Percentiles rank a stretch among this genome's conserved stretches.
These are phyloP conservation scores for Excoecaria agallocha DNA, from an alignment of 345 rosid genomes.

Conservation along the genomic window DNA sequence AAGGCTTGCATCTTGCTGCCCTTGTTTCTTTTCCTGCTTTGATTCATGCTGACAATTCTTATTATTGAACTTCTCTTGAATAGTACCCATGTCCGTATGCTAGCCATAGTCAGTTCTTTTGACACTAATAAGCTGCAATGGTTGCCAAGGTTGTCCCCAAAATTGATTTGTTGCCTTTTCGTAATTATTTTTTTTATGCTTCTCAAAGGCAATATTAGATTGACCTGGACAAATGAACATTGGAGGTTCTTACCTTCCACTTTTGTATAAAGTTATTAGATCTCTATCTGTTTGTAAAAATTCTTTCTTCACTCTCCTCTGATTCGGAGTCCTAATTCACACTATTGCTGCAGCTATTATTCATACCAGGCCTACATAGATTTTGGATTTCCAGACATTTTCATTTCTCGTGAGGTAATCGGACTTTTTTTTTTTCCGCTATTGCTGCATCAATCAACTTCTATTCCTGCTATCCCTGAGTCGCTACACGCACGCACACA, in stretches of 20 bases:
- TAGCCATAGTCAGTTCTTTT: not conserved
- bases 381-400: conserved; percentile 80
- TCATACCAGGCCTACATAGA: conserved; percentile 77
- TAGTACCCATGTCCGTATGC: not conserved
- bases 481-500: too few species aligned
- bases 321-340: conserved; percentile 22
- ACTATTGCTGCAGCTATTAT: conserved; percentile 63
- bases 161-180: not conserved
- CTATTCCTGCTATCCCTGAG: too few species aligned
- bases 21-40: not conserved
- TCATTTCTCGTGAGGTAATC: conserved; percentile 94
- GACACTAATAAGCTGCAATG: not conserved
- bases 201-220: not conserved
- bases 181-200: not conserved
- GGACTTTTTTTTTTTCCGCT: not conserved
- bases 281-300: not conserved
- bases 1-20: not conserved
- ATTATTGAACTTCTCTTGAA: not conserved
- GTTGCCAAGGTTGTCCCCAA: not conserved
- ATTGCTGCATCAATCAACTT: too few species aligned
- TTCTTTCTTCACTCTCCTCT: not conserved
- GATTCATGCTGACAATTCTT: not conserved
- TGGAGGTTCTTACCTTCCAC: not conserved
- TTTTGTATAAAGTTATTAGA: not conserved
- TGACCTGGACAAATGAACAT: not conserved